Evolutionary conservation across 1,284 basidiomycete species (phyloP).

Genomic region (Ceratobasidium sp.): DNA sequence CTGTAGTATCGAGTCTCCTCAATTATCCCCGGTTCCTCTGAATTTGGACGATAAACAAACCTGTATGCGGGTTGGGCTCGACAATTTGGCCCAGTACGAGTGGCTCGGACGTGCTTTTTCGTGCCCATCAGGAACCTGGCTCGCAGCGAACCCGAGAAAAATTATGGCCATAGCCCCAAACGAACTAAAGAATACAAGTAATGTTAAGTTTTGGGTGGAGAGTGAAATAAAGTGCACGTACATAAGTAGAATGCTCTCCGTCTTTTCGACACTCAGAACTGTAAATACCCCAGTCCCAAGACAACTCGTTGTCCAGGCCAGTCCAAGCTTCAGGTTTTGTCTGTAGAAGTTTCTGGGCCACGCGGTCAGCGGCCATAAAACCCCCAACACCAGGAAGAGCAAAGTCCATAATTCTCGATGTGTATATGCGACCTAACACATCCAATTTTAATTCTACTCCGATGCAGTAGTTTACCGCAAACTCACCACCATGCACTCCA

Average conservation of each 20-base stretch:
- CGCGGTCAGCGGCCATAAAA: constrained; percentile 68
- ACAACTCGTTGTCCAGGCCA: constrained; percentile 64
- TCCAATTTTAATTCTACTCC: constrained; percentile 6
- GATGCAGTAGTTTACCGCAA: constrained; percentile 31
- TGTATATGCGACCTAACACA: constrained; percentile 67
- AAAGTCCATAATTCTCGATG: constrained; percentile 76
- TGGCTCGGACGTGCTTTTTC: neutral
- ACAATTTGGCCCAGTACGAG: neutral
- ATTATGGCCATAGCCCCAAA: constrained; percentile 48
- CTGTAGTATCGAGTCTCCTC: constrained; percentile 41
- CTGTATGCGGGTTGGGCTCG: neutral
- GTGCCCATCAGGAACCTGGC: neutral
- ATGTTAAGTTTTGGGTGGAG: too few species aligned
- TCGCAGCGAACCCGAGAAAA: constrained; percentile 43
- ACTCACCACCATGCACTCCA: constrained; percentile 79
- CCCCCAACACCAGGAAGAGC: constrained; percentile 69
- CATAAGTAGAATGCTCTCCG: constrained; percentile 69
- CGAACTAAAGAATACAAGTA: constrained; percentile 43
- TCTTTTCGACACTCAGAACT: constrained; percentile 74
- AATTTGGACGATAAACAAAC: too few species aligned
- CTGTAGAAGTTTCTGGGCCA: constrained; percentile 55
- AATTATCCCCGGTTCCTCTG: too few species aligned
- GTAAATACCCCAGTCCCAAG: constrained; percentile 71
- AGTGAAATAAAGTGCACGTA: too few species aligned
- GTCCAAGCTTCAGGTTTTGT: constrained; percentile 49